A percentile compares a stretch with the other conserved stretches of the same genome.
These are phyloP conservation scores for Mollisiaceae sp. DNA, from an alignment of 2,329 filamentous ascomycete genomes.

Conservation along the genomic window DNA sequence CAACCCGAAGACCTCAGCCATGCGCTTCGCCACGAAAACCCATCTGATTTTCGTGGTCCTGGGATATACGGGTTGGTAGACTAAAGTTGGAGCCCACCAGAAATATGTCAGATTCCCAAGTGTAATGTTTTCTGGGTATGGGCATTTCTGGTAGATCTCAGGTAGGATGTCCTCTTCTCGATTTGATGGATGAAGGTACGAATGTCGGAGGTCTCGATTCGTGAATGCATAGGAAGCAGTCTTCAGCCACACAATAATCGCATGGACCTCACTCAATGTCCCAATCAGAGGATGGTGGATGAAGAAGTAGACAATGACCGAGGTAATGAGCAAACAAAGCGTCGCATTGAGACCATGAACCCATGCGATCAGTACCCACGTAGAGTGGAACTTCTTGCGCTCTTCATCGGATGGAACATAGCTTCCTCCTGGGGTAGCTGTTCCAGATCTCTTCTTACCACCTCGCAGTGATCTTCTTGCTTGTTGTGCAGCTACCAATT, in stretches of 20 bases:
- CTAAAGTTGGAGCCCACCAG: slow-evolving; percentile 95
- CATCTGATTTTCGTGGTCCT: slow-evolving; percentile 82
- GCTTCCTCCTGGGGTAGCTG: slow-evolving; percentile 41
- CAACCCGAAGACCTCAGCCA: slow-evolving; percentile 77
- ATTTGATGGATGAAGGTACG: slow-evolving; percentile 77
- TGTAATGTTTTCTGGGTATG: slow-evolving; percentile 91
- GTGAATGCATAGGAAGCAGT: slow-evolving; percentile 95
- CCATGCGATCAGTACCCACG: slow-evolving; percentile 81
- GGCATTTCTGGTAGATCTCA: slow-evolving; percentile 79
- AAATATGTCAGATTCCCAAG: slow-evolving; percentile 90
- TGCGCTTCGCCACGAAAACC: slow-evolving; percentile 83
- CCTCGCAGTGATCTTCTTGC: slow-evolving; percentile 71
- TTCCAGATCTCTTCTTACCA: slow-evolving; percentile 47
- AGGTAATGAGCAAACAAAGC: slow-evolving; percentile 79
- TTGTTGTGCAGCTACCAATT: slow-evolving; percentile 79
- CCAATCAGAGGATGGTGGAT: slow-evolving; percentile 95
- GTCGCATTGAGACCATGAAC: slow-evolving; percentile 85
- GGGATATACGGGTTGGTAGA: slow-evolving; percentile 97
- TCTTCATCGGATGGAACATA: slow-evolving; percentile 47
- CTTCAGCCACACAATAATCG: slow-evolving; percentile 95
- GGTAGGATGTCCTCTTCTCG: slow-evolving; percentile 74
- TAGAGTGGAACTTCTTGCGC: slow-evolving; percentile 69
- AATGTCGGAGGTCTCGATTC: slow-evolving; percentile 92
- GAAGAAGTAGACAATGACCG: slow-evolving; percentile 84
- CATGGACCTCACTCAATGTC: slow-evolving; percentile 87